These are phyloP conservation scores for Heliophila coronopifolia DNA, from an alignment of 441 rosid species.

Conservation along the genomic window DNA sequence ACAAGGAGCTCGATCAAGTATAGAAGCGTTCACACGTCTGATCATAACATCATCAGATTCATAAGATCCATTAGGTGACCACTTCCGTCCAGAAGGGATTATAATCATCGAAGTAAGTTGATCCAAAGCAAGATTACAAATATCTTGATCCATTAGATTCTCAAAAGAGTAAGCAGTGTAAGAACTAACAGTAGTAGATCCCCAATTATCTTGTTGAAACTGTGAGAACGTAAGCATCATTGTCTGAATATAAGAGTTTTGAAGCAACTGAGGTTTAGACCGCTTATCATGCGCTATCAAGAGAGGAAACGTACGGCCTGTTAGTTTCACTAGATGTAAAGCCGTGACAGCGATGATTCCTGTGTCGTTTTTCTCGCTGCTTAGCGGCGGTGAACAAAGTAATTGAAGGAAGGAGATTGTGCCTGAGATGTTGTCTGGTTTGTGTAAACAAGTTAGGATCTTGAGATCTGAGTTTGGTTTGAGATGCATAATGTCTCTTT, in stretches of 20 bases:
- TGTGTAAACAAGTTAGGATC: constrained; percentile 40
- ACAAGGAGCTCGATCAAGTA: constrained; percentile 47
- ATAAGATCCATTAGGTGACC: constrained; percentile 34
- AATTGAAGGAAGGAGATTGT: constrained; percentile 32
- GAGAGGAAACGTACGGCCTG: constrained; percentile 34
- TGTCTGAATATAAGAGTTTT: constrained; percentile 29
- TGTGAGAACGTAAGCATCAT: constrained; percentile 34
- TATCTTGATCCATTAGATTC: constrained; percentile 36
- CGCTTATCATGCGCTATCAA: constrained; percentile 37
- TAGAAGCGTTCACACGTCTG: constrained; percentile 32
- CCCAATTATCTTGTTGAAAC: constrained; percentile 27
- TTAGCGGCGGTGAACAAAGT: constrained; percentile 14
- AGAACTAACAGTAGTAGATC: constrained; percentile 6
- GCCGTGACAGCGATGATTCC: constrained; percentile 27
- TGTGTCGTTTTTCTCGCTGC: constrained; percentile 20
- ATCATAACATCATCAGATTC: constrained; percentile 29
- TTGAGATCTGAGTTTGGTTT: constrained; percentile 31
- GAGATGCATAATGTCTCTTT: constrained; percentile 32
- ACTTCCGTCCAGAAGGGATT: constrained; percentile 40
- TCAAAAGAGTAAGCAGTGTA: constrained; percentile 38
- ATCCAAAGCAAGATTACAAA: constrained; percentile 43
- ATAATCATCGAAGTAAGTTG: constrained; percentile 32
- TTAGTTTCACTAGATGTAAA: constrained; percentile 39
- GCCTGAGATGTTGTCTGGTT: constrained; percentile 35
- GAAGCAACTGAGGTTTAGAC: neutral